Conservation (phyloP, 805 yeast genomes). For the Saccharomyces cerevisiae region DNA sequence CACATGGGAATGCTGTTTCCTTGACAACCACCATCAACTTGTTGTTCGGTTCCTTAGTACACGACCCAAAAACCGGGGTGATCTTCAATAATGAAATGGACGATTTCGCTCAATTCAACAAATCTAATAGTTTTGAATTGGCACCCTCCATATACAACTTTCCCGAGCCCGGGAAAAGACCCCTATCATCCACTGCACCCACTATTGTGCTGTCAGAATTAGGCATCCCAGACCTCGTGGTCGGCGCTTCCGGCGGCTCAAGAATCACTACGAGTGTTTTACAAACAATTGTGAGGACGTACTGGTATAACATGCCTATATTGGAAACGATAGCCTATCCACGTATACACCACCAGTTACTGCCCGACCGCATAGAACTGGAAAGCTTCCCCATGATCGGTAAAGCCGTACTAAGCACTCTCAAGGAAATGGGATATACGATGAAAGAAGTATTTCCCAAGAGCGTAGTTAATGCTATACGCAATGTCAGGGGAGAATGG, state of each 20-base stretch:
- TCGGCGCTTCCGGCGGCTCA: slow-evolving; percentile 95
- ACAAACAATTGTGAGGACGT: slow-evolving; percentile 65
- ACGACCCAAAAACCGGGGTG: slow-evolving; percentile 75
- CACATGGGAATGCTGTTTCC: slow-evolving; percentile 65
- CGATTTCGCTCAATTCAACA: slow-evolving; percentile 72
- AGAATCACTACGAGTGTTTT: slow-evolving; percentile 75
- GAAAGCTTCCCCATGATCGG: slow-evolving; percentile 45
- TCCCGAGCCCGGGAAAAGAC: slow-evolving; percentile 68
- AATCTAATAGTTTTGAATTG: slow-evolving; percentile 68
- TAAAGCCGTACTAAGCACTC: slow-evolving; percentile 30
- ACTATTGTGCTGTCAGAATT: slow-evolving; percentile 47
- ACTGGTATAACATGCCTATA: slow-evolving; percentile 49
- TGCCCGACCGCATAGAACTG: slow-evolving; percentile 60
- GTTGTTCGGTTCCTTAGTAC: slow-evolving; percentile 73
- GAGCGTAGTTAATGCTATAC: slow-evolving; percentile 53
- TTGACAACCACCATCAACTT: slow-evolving; percentile 86
- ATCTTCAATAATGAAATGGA: slow-evolving; percentile 89
- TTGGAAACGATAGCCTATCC: slow-evolving; percentile 71
- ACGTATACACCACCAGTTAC: slow-evolving; percentile 78
- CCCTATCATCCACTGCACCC: slow-evolving; percentile 78
- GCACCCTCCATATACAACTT: slow-evolving; percentile 76
- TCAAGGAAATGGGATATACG: slow-evolving; percentile 43
- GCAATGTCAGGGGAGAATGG: slow-evolving; percentile 35
- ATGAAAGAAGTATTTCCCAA: slow-evolving; percentile 37
- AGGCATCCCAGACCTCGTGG: slow-evolving; percentile 50